phyloP scores from a whole-genome alignment of 1,284 basidiomycete species.

The Fomes fomentarius region DNA sequence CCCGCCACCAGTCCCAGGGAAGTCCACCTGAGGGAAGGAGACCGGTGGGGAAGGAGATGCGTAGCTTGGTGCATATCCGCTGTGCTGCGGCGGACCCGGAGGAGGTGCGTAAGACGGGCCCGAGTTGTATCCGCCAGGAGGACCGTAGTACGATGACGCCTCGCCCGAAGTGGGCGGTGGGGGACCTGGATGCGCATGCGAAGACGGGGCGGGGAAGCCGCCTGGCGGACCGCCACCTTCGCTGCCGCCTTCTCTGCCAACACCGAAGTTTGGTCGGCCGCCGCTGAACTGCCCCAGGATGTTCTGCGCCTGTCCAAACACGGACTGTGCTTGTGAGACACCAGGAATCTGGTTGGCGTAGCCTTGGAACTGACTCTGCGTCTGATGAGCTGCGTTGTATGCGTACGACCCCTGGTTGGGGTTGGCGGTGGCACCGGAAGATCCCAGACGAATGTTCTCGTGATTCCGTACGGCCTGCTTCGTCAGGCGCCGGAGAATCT shows the following conservation, averaged over 20 bases:
- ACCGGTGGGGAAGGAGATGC: conserved; percentile 14
- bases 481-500: conserved; percentile 62
- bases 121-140: not conserved
- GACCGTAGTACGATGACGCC: conserved; percentile 17
- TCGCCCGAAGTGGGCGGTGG: conserved; percentile 17
- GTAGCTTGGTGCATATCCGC: conserved; percentile 24
- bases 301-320: conserved; percentile 41
- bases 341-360: conserved; percentile 56
- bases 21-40: conserved; percentile 18
- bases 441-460: conserved; percentile 66
- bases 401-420: conserved; percentile 50
- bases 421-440: conserved; percentile 48
- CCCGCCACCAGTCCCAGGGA: not conserved
- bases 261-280: conserved; percentile 15
- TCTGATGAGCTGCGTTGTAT: conserved; percentile 47
- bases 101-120: conserved; percentile 9
- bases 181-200: conserved; percentile 13
- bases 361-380: conserved; percentile 49
- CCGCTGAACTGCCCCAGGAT: conserved; percentile 36
- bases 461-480: conserved; percentile 74
- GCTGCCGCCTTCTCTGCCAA: conserved; percentile 8
- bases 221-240: conserved; percentile 4
- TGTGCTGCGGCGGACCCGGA: conserved; percentile 4
- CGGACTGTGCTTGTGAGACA: conserved; percentile 28
- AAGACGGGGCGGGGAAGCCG: conserved; percentile 6